Base-by-base conservation (phyloP, 2,329 filamentous ascomycete species). In the Fusarium papillatum region DNA sequence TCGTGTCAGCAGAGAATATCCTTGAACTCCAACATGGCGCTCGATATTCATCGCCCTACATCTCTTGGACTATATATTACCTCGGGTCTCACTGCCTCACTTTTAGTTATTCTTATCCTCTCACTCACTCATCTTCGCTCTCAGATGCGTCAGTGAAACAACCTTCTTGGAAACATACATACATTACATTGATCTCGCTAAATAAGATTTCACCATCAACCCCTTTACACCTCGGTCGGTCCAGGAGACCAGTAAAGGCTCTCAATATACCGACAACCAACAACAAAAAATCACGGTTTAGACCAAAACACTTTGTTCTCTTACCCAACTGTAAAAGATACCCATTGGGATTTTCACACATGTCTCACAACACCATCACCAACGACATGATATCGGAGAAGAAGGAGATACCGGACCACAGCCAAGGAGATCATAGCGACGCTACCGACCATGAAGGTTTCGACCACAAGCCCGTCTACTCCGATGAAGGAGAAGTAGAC, bases 11-110 rank as follows among this genome's bases (percentile, higher is more conserved):
- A 41, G 46, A 57, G 66, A 46, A 63, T 46, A 68, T 55, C 59
- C 66, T 38, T 46, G 59, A 68, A 36, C 66, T 62, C 34, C 26
- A 64, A 64, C 24, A 63, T 68, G n/a, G 59, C 66, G 66, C 65
- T 63, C 66, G 46, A 68, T 63, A 62, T 63, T 68, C n/a, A 64
- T 68, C 66, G 59, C 66, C 48, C 26, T 68, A 46, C 66, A 64
- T 64, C 66, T 68, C 66, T 68, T 68, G 66, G 59, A 59, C 43
- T 68, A 68, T 64, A 68, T 64, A 68, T 68, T 68, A 64, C 66
- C 66, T 64, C 66, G 29, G 57, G 66, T 24, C 66, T 68, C 46
- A 68, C 66, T 59, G 66, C n/a, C 26, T 68, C 64, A 29, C 59
- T 59, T 68, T 57, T 57, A 36, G 46, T 64, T 68, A 48, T 68